Percentiles rank a stretch among this genome's conserved stretches.
These are phyloP conservation scores for Acanthamoeba royreba DNA, from an alignment of 208 protist species.

Conservation along the genomic window DNA sequence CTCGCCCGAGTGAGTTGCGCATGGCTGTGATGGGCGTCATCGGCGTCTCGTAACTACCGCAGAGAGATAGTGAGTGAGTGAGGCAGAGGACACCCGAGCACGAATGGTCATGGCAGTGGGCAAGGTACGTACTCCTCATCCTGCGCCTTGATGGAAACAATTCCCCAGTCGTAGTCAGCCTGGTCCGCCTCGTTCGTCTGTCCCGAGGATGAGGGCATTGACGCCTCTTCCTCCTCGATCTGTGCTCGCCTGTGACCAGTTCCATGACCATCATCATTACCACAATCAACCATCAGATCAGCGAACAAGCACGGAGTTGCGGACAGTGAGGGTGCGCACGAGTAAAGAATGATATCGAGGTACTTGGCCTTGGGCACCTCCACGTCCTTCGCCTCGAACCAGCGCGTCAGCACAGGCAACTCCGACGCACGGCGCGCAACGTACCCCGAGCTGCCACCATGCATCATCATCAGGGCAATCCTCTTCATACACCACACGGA, in stretches of 20 bases:
- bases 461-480: not conserved
- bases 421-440: not conserved
- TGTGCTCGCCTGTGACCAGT: not conserved
- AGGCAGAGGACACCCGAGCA: not conserved
- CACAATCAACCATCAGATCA: not conserved
- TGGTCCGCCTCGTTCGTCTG: not conserved
- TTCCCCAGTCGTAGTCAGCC: constrained; percentile 29
- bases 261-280: not conserved
- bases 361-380: not conserved
- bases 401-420: not conserved
- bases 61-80: not conserved
- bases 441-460: not conserved
- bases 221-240: not conserved
- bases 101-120: not conserved
- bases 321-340: not conserved
- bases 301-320: not conserved
- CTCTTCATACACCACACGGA: not conserved
- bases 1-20: not conserved
- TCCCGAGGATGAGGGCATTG: not conserved
- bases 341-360: constrained; percentile 32
- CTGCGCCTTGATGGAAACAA: constrained; percentile 28
- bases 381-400: not conserved
- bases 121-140: not conserved
- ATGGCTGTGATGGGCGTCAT: constrained; percentile 31
- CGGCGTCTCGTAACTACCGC: not conserved